Evolutionary conservation across 2,329 filamentous ascomycete species (phyloP).

Genomic region (Albophoma yamanashiensis): DNA sequence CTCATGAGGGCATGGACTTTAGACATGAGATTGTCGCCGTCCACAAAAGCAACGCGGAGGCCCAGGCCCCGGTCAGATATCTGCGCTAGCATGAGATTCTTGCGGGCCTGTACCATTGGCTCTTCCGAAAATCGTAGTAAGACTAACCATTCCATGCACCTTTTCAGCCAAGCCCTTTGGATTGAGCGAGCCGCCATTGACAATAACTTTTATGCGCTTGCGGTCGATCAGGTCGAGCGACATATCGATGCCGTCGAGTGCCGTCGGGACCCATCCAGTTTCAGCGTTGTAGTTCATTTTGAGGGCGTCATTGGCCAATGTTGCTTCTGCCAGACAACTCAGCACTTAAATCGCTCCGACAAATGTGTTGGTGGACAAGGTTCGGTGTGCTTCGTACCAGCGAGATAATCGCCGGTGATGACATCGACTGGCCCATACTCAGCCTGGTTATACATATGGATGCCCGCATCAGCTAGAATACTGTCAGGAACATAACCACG

Average conservation of each 20-base stretch:
- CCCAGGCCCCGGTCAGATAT: slow-evolving; percentile 14
- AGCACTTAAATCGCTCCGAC: not conserved
- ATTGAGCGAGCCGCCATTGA: slow-evolving; percentile 47
- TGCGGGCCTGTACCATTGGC: not conserved
- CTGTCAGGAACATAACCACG: not conserved
- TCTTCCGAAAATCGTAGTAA: no score
- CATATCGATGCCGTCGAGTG: slow-evolving; percentile 12
- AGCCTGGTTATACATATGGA: slow-evolving; percentile 18
- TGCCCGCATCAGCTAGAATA: slow-evolving; percentile 8
- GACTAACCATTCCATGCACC: slow-evolving; percentile 9
- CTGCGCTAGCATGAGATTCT: slow-evolving; percentile 1
- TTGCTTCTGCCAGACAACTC: slow-evolving; percentile 15
- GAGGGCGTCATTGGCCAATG: slow-evolving; percentile 12
- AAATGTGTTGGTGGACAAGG: not conserved
- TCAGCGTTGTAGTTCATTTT: slow-evolving; percentile 1
- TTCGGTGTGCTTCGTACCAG: slow-evolving; percentile 6
- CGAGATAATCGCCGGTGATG: slow-evolving; percentile 33
- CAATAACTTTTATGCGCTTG: slow-evolving; percentile 40
- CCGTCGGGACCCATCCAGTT: slow-evolving; percentile 11
- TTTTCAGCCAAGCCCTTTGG: slow-evolving; percentile 36
- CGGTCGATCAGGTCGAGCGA: slow-evolving; percentile 22
- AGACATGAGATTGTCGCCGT: slow-evolving; percentile 24
- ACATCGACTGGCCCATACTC: slow-evolving; percentile 28
- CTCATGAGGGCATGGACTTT: slow-evolving; percentile 5
- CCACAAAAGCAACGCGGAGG: slow-evolving; percentile 25